Evolutionary conservation across 1,284 basidiomycete genomes (phyloP), one percentile per base, ranked within the genome.

Genomic region (Microbotryum saponariae): DNA sequence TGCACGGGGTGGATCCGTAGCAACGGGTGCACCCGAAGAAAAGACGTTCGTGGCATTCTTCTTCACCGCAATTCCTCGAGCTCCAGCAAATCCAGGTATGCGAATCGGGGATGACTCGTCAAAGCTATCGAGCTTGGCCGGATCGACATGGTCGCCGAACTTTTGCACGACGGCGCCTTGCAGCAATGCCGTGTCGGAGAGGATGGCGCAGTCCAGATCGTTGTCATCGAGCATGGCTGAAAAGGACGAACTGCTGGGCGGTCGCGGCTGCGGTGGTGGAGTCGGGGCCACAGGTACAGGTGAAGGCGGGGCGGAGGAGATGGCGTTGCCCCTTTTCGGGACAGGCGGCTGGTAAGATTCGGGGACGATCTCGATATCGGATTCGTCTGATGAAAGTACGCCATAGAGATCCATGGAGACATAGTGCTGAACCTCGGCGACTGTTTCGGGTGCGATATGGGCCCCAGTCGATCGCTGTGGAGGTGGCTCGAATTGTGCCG

Each of bases 111-210:
- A 42, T 18, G 37, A 42, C 14, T 42, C 37, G 37, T 18, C 37
- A 42, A 12, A 42, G 37, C 37, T 42, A 10, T 42, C 37, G 37
- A 42, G 37, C 14, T 42, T 42, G 37, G 37, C 23, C 16, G 14
- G 25, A 18, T 56, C 44, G 1, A 25, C n/a, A 18, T 42, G 37
- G 21, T 12, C 37, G 46, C 33, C 46, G 23, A 51, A 58, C 49
- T 53, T 58, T 52, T 18, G 44, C 16, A 67, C 53, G 20, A 58
- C 45, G 2, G 66, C 66, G 5, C 63, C 66, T 10, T 45, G 31
- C 2, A 67, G 51, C 1, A 67, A 44, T 14, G 62, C 58, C 51
- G 59, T 65, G 44, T 67, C 66, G 21, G 56, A 59, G 6, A 64
- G 20, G 58, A 51, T 16, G 27, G 12, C 21, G 48, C 21, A 23